phyloP scores from a whole-genome alignment of 2,329 filamentous ascomycete species.

The Colletotrichum scovillei region DNA sequence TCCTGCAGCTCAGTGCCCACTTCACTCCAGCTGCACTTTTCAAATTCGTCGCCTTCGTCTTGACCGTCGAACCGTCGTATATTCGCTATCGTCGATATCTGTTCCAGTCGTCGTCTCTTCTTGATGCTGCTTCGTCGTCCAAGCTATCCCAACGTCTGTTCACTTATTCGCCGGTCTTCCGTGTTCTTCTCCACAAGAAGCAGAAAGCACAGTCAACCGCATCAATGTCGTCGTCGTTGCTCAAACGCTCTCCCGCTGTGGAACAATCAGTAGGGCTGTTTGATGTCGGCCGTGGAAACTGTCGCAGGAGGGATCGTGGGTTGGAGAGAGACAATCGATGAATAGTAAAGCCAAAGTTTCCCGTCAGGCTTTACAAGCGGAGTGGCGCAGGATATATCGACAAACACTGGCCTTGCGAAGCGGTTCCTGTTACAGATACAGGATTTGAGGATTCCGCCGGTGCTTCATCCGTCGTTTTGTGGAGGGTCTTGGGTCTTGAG shows the following conservation, averaged over 20 bases:
- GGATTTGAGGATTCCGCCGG: neutral
- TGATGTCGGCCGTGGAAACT: neutral
- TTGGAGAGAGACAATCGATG: slow-evolving; percentile 1
- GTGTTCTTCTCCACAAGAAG: neutral
- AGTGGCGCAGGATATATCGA: neutral
- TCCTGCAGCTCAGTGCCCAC: slow-evolving; percentile 9
- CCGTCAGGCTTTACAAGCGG: neutral
- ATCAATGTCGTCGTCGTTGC: neutral
- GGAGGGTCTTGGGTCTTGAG: neutral
- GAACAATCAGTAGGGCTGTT: neutral
- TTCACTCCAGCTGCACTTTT: neutral
- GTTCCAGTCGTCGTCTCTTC: neutral
- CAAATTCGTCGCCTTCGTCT: neutral
- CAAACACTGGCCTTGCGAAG: slow-evolving; percentile 1
- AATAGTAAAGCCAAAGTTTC: neutral
- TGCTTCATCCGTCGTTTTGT: neutral
- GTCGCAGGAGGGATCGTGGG: slow-evolving; percentile 4
- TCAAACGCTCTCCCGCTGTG: neutral
- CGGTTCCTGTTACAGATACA: slow-evolving; percentile 20
- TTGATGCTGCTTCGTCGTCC: neutral
- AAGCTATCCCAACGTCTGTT: neutral
- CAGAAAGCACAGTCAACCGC: neutral
- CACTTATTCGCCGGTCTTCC: neutral
- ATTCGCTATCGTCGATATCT: neutral
- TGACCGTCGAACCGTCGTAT: neutral